A percentile compares a stretch with the other conserved stretches of the same genome.
Evolutionary conservation across 495 filamentous ascomycete genomes (phyloP).

Genomic region (Penicillium soppii): DNA sequence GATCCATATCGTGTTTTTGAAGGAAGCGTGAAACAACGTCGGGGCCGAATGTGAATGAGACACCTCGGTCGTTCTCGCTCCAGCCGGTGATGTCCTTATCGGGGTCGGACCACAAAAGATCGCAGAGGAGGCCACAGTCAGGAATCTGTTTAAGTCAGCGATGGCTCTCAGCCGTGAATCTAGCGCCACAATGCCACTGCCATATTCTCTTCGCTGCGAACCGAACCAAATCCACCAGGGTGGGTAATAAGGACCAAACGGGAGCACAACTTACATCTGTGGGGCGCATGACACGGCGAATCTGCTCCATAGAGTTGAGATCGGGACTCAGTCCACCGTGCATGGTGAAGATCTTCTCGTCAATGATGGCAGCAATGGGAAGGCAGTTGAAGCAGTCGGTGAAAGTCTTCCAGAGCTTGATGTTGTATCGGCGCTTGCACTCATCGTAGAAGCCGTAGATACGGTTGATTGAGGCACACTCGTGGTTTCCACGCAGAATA

Average conservation of each 20-base stretch:
- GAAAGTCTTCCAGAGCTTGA: conserved; percentile 99
- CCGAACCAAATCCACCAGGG: conserved; percentile 1
- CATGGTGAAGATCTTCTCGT: conserved; percentile 99
- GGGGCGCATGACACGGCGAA: conserved; percentile 96
- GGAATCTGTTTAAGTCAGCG: conserved; percentile 77
- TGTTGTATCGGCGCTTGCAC: conserved; percentile 99
- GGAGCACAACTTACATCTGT: conserved; percentile 86
- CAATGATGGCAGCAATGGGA: conserved; percentile 99
- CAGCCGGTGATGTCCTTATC: conserved; percentile 99
- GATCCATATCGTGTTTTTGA: conserved; percentile 99
- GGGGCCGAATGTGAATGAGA: conserved; percentile 98
- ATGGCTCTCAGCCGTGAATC: conserved; percentile 40
- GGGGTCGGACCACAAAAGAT: conserved; percentile 97
- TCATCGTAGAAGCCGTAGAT: conserved; percentile 99
- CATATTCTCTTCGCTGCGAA: conserved; percentile 3
- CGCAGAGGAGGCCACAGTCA: conserved; percentile 95
- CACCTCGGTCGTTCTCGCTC: conserved; percentile 98
- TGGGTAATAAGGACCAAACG: conserved; percentile 8
- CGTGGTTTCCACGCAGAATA: conserved; percentile 96
- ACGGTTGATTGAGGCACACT: conserved; percentile 99
- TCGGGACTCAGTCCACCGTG: conserved; percentile 97
- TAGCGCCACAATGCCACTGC: conserved; percentile 29
- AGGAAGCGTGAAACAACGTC: conserved; percentile 98
- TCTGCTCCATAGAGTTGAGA: conserved; percentile 99
- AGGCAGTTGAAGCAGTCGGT: conserved; percentile 99